Base-by-base conservation (phyloP, 225 moss, liverwort and hornwort species). In the Antitrichia curtipendula region DNA sequence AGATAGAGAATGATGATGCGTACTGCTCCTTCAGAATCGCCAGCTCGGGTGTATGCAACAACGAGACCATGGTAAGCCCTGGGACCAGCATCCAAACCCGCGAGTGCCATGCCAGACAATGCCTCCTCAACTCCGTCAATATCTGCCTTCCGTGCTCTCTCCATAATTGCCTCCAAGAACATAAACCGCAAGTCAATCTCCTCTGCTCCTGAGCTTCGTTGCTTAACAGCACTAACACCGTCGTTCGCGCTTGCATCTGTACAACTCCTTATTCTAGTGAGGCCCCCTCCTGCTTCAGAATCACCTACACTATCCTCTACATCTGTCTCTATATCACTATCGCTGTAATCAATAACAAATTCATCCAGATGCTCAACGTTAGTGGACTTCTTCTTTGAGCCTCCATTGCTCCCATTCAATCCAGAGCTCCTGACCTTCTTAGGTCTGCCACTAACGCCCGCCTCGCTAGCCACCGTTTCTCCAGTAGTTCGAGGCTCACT, bases 121-220 rank as follows among this genome's bases (percentile, higher is more conserved):
- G 98, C 98, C 89, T 99, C 97, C 91, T 99, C 97, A 49, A 97
- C 98, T 75, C 95, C 97, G 25, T 96, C 97, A 24, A 95, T 86
- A 75, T 99, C 96, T 65, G 86, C 88, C 82, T 87, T 93, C 70
- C 96, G 92, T 43, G 96, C 95, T 70, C 96, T 89, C 92, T 96
- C 95, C 99, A 99, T 96, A 21, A 99, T 93, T 56, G 96, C 94
- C 90, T 99, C 99, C 93, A 99, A 66, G 87, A 99, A 97, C 94
- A 95, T 93, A 56, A 93, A 92, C 85, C 99, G 92, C 80, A 97
- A 91, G 77, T 97, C 96, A 82, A 82, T 89, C 91, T 98, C 98
- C 78, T 95, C 93, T 82, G 94, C 93, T 60, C 91, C 88, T 21
- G 90, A 75, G 68, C 80, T 93, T 40, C 90, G 87, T 82, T 65